Evolutionary conservation across 2,329 filamentous ascomycete species (phyloP).

Genomic region (Leptographium galeiforme): DNA sequence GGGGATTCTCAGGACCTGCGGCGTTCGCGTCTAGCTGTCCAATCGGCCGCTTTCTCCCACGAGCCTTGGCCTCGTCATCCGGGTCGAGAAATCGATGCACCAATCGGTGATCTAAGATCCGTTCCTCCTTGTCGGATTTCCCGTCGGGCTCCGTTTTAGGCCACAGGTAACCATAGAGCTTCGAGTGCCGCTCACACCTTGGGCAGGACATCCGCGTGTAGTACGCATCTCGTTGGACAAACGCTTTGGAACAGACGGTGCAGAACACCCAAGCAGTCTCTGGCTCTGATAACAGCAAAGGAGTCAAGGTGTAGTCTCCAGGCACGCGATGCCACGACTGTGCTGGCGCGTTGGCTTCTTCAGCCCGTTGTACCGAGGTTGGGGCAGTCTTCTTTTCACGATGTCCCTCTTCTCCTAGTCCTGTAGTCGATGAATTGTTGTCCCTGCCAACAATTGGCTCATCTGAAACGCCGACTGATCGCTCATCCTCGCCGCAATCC

Average conservation of each 20-base stretch:
- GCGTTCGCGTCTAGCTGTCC: background rate
- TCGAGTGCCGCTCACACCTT: constrained; percentile 87
- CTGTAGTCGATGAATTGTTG: background rate
- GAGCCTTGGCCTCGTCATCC: constrained; percentile 48
- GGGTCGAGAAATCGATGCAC: constrained; percentile 72
- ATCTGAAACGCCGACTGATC: background rate
- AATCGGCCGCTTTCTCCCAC: constrained; percentile 22
- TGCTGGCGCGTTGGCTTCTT: background rate
- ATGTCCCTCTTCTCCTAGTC: background rate
- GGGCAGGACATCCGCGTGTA: constrained; percentile 76
- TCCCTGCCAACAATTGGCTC: background rate
- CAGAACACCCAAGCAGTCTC: constrained; percentile 79
- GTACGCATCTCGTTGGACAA: constrained; percentile 82
- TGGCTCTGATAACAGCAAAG: constrained; percentile 59
- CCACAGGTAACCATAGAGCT: constrained; percentile 90
- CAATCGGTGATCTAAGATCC: constrained; percentile 70
- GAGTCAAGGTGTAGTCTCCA: constrained; percentile 74
- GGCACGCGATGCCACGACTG: constrained; percentile 33
- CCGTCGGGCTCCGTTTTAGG: constrained; percentile 83
- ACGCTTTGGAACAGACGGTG: constrained; percentile 66
- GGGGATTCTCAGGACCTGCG: background rate
- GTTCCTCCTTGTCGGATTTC: constrained; percentile 55
- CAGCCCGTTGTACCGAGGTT: background rate
- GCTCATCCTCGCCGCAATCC: constrained; percentile 4
- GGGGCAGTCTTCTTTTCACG: background rate